Evolutionary conservation across 2,329 filamentous ascomycete species (phyloP).

Genomic region (Arthrobotrys conoides): DNA sequence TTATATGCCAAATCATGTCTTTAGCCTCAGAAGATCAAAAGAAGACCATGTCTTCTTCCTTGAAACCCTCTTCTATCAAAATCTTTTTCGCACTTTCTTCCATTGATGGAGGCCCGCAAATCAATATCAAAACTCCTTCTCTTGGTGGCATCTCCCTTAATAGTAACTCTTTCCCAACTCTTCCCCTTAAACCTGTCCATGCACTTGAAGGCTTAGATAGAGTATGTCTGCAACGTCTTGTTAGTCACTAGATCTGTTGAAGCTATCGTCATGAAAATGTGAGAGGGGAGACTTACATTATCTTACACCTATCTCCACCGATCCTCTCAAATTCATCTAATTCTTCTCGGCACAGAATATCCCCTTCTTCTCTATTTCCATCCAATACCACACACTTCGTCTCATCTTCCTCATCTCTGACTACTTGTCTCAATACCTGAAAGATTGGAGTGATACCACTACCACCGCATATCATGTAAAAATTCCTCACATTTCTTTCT

Average conservation of each 20-base stretch:
- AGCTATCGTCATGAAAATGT: constrained; percentile 65
- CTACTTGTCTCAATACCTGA: constrained; percentile 82
- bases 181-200: constrained; percentile 79
- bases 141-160: constrained; percentile 71
- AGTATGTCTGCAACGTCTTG: constrained; percentile 69
- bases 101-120: constrained; percentile 84
- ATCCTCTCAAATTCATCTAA: constrained; percentile 75
- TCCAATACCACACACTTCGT: constrained; percentile 82
- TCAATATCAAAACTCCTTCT: constrained; percentile 74
- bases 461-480: constrained; percentile 89
- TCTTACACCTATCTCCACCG: constrained; percentile 73
- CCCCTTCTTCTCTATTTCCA: constrained; percentile 81
- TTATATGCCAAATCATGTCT: no score
- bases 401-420: constrained; percentile 75
- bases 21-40: constrained; percentile 71
- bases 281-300: constrained; percentile 66
- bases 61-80: constrained; percentile 77
- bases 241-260: constrained; percentile 6
- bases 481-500: constrained; percentile 74
- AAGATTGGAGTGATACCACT: constrained; percentile 94
- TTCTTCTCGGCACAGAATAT: constrained; percentile 84
- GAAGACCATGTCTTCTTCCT: constrained; percentile 79
- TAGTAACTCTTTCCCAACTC: constrained; percentile 76
- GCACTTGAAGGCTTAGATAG: constrained; percentile 70
- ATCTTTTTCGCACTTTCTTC: constrained; percentile 77